A percentile compares a stretch with the other conserved stretches of the same genome.
phyloP scores from a whole-genome alignment of 192 early-diverging fungal genomes.

The Coemansia sp. region DNA sequence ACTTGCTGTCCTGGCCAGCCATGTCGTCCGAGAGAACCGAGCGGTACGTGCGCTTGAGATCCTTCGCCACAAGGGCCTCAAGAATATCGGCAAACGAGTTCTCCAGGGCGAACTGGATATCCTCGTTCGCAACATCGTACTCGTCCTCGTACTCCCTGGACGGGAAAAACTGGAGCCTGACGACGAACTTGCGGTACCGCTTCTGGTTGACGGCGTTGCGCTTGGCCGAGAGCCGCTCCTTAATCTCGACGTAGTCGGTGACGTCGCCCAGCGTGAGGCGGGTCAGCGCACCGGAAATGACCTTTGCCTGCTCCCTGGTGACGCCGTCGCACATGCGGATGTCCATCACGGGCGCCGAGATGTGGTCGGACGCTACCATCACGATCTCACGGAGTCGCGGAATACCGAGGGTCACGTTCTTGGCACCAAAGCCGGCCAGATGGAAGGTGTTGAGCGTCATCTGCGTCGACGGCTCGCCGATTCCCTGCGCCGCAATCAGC shows the following conservation, averaged over 20 bases:
- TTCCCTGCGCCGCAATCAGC: conserved; percentile 92
- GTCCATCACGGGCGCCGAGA: conserved; percentile 94
- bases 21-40: conserved; percentile 51
- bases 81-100: conserved; percentile 70
- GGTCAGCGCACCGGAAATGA: conserved; percentile 73
- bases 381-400: conserved; percentile 99
- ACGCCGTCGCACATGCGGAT: conserved; percentile 74
- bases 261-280: conserved; percentile 80
- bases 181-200: conserved; percentile 75
- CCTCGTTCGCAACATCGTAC: conserved; percentile 66
- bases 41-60: conserved; percentile 67
- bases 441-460: conserved; percentile 99
- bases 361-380: conserved; percentile 92
- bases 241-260: conserved; percentile 82
- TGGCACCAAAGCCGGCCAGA: conserved; percentile 94
- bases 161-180: conserved; percentile 86
- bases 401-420: conserved; percentile 99
- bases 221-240: conserved; percentile 69
- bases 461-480: conserved; percentile 99
- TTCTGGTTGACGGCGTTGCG: conserved; percentile 20
- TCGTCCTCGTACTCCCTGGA: conserved; percentile 74
- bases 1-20: conserved; percentile 17
- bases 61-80: conserved; percentile 73
- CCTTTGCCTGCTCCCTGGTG: conserved; percentile 61
- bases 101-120: conserved; percentile 78